phyloP scores from a whole-genome alignment of 768 basidiomycete species.

The Calvatia gigantea region DNA sequence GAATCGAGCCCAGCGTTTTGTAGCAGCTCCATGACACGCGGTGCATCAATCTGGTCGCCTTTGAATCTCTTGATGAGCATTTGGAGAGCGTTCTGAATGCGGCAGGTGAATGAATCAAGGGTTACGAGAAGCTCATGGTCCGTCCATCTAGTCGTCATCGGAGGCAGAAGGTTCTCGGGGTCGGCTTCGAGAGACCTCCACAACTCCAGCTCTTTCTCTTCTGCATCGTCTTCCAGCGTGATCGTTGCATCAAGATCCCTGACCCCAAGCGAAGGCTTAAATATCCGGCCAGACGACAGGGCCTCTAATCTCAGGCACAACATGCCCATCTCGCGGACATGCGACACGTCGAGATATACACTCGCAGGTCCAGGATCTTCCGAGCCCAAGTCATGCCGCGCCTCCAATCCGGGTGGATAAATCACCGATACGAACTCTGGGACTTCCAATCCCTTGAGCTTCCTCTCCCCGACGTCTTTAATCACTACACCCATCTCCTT shows the following conservation, averaged over 20 bases:
- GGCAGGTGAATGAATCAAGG: constrained; percentile 70
- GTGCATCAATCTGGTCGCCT: constrained; percentile 21
- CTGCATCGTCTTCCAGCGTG: constrained; percentile 27
- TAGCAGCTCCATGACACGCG: constrained; percentile 33
- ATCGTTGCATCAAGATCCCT: constrained; percentile 31
- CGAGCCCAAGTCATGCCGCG: constrained; percentile 55
- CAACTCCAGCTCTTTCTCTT: constrained; percentile 10
- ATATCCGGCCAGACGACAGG: constrained; percentile 59
- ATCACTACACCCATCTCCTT: constrained; percentile 66
- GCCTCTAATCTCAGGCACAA: constrained; percentile 80
- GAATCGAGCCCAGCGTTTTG: constrained; percentile 39
- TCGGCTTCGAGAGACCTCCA: constrained; percentile 49
- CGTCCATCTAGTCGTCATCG: constrained; percentile 62
- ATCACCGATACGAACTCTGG: constrained; percentile 85
- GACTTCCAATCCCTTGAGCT: constrained; percentile 91
- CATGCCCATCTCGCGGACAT: constrained; percentile 69
- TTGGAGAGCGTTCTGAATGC: constrained; percentile 72
- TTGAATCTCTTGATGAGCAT: constrained; percentile 28
- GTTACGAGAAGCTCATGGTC: constrained; percentile 71
- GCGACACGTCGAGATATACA: constrained; percentile 67
- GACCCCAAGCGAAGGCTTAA: constrained; percentile 41
- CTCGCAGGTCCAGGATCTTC: constrained; percentile 40
- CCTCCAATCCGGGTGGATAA: constrained; percentile 72
- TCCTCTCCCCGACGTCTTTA: constrained; percentile 80
- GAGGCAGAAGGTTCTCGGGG: constrained; percentile 61